Evolutionary conservation across 108 stramenopile genomes (phyloP), one percentile per base, ranked within the genome.

Genomic region (Conticribra guillardii): DNA sequence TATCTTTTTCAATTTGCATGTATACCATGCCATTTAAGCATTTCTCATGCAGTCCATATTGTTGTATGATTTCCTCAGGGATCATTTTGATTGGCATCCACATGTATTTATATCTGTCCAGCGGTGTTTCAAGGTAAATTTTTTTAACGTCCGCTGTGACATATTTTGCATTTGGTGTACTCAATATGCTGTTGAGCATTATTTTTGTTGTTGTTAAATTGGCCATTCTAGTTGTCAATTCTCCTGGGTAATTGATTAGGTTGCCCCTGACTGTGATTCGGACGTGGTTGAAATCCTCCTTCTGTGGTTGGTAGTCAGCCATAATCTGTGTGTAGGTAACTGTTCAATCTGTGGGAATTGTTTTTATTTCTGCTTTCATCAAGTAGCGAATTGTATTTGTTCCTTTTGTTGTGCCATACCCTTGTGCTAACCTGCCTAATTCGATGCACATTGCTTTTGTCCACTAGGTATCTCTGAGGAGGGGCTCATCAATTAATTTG

Each of bases 61-160:
- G 62, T 11, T 61, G 49, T 16, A 76, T 64, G 50, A 79, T 62
- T 9, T 49, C 55, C 2, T 68, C 48, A 14, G 76, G 80, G 18
- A 86, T 45, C 9, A 73, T 16, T n/a, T 14, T 1, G 19, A 63
- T 14, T 29, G 60, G 82, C 4, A 87, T 80, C 14, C 69, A 46
- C 69, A 85, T 85, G 80, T 82, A 82, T 60, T 85, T 75, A 41
- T 33, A 61, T 2, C 44, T 24, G 28, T 66, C 67, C 55, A 83
- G 41, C 0, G 64, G 68, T n/a, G 82, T 71, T 49, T 26, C 44
- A 1, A 87, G 72, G 63, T 80, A 86, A 49, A 83, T 83, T 30
- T 81, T 67, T 55, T 83, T 86, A 59, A 83, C 7, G 46, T 82
- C 82, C 9, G 56, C 9, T 21, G 56, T 61, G 49, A 74, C 32